These are phyloP conservation scores for Aquilaria agallochum DNA, from an alignment of 441 rosid species.

Conservation along the genomic window DNA sequence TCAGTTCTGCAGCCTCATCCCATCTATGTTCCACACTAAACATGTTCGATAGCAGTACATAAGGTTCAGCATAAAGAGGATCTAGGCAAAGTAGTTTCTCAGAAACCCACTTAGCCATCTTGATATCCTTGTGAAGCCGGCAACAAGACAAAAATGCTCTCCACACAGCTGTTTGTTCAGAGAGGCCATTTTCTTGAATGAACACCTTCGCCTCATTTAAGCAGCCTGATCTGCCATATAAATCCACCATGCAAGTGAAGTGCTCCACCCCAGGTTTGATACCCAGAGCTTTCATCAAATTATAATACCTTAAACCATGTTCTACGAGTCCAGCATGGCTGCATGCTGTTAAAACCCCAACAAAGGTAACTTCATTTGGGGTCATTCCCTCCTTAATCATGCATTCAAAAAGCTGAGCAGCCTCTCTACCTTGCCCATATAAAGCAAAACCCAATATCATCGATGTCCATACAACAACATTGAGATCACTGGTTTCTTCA, in stretches of 20 bases:
- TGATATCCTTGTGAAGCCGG: conserved; percentile 21
- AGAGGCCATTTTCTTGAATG: conserved; percentile 23
- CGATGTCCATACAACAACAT: conserved; percentile 28
- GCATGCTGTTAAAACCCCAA: conserved; percentile 34
- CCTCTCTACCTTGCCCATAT: conserved; percentile 30
- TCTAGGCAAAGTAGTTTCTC: conserved; percentile 18
- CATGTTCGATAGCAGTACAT: conserved; percentile 23
- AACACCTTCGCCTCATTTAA: conserved; percentile 25
- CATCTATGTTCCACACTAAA: conserved; percentile 22
- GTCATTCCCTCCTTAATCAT: conserved; percentile 19
- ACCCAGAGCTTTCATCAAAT: conserved; percentile 27
- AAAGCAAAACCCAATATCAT: conserved; percentile 30
- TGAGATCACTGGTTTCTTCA: conserved; percentile 9
- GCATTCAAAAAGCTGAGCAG: conserved; percentile 14
- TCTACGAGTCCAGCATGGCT: conserved; percentile 31
- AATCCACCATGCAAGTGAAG: conserved; percentile 34
- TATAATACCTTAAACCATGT: conserved; percentile 26
- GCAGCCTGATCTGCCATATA: conserved; percentile 32
- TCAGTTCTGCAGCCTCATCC: conserved; percentile 25
- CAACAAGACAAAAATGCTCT: conserved; percentile 30
- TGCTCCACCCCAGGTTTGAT: conserved; percentile 30
- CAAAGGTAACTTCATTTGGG: conserved; percentile 30
- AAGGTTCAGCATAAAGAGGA: conserved; percentile 28
- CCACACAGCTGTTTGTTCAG: conserved; percentile 23
- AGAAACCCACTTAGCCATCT: conserved; percentile 22